A percentile compares a stretch with the other conserved stretches of the same genome.
Evolutionary conservation across 306 rosid genomes (phyloP).

Genomic region (Senna tora): DNA sequence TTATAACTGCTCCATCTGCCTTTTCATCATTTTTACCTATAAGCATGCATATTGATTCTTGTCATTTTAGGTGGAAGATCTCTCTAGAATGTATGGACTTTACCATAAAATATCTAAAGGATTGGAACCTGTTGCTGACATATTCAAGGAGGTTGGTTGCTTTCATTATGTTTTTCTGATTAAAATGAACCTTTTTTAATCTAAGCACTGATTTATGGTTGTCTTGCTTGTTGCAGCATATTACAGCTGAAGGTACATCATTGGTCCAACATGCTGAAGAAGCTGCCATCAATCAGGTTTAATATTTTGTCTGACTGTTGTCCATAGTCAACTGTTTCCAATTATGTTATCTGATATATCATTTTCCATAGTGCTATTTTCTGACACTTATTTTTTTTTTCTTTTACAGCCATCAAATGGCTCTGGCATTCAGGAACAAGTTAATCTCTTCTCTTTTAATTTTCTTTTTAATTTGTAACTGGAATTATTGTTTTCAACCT

Average conservation of each 20-base stretch:
- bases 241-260: slow-evolving; percentile 71
- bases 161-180: slow-evolving; percentile 7
- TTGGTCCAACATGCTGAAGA: slow-evolving; percentile 87
- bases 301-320: slow-evolving; percentile 24
- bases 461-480: neutral
- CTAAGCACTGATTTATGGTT: slow-evolving; percentile 30
- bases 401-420: slow-evolving; percentile 59
- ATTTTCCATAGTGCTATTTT: slow-evolving; percentile 11
- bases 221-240: slow-evolving; percentile 68
- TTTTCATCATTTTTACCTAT: neutral
- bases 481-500: slow-evolving; percentile 6
- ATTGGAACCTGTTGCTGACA: slow-evolving; percentile 69
- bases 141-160: slow-evolving; percentile 82
- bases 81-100: slow-evolving; percentile 87
- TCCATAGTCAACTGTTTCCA: slow-evolving; percentile 9
- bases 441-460: slow-evolving; percentile 10
- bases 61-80: slow-evolving; percentile 71
- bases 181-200: slow-evolving; percentile 6
- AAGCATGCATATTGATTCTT: slow-evolving; percentile 19
- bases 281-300: slow-evolving; percentile 64
- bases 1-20: slow-evolving; percentile 18
- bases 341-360: neutral
- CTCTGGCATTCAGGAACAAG: slow-evolving; percentile 76
- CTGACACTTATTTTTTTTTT: slow-evolving; percentile 28
- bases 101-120: slow-evolving; percentile 77